phyloP scores from a whole-genome alignment of 2,329 filamentous ascomycete genomes.

The Trichoderma arundinaceum region DNA sequence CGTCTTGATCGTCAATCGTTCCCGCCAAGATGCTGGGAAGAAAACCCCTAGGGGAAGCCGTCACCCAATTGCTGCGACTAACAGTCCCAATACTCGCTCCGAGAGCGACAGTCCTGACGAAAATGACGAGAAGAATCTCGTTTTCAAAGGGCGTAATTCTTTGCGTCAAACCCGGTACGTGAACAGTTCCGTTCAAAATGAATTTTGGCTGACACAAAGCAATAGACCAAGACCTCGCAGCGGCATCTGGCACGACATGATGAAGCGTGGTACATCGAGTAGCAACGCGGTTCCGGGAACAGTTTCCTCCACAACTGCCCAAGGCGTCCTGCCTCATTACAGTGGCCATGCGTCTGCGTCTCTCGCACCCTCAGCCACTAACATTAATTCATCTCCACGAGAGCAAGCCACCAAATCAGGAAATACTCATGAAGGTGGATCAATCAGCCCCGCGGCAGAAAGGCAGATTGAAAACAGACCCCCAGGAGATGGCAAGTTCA shows the following conservation, averaged over 20 bases:
- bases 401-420: conserved; percentile 38
- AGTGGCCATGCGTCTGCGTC: conserved; percentile 59
- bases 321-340: conserved; percentile 61
- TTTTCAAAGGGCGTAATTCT: conserved; percentile 47
- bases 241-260: conserved; percentile 56
- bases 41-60: neutral
- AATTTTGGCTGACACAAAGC: conserved; percentile 29
- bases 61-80: neutral
- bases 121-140: conserved; percentile 45
- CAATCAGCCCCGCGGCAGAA: conserved; percentile 38
- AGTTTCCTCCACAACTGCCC: conserved; percentile 59
- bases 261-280: conserved; percentile 59
- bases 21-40: conserved; percentile 16
- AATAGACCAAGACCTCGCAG: conserved; percentile 49
- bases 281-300: conserved; percentile 53
- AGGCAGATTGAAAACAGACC: conserved; percentile 55
- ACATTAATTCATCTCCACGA: conserved; percentile 45
- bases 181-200: neutral
- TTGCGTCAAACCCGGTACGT: conserved; percentile 43
- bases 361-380: conserved; percentile 52
- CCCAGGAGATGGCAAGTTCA: conserved; percentile 38
- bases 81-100: conserved; percentile 13
- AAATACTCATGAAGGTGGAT: conserved; percentile 36
- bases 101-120: conserved; percentile 37
- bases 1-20: neutral